Evolutionary conservation across 352 stramenopile genomes (phyloP).

Genomic region (Globisporangium splendens): DNA sequence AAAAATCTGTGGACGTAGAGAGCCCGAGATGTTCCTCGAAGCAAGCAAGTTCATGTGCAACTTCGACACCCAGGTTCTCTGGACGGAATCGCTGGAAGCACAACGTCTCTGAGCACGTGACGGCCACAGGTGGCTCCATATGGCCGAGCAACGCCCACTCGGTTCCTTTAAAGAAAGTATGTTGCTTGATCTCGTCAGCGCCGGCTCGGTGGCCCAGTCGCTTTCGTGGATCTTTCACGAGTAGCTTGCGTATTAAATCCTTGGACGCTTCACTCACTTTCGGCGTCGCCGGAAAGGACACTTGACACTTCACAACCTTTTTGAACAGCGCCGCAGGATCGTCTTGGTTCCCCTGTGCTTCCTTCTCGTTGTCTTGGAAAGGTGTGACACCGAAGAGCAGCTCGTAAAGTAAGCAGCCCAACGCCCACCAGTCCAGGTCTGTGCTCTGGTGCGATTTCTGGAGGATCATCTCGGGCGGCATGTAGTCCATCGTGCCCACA

Average conservation of each 20-base stretch:
- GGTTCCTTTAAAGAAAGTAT: slow-evolving; percentile 23
- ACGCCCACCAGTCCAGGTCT: slow-evolving; percentile 74
- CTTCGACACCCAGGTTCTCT: no score
- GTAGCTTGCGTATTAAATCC: slow-evolving; percentile 22
- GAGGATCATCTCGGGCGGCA: slow-evolving; percentile 41
- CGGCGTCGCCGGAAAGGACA: slow-evolving; percentile 33
- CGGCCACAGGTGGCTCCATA: no score
- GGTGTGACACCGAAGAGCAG: slow-evolving; percentile 63
- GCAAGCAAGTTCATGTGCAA: no score
- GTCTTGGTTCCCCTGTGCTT: no score
- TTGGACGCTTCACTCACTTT: slow-evolving; percentile 21
- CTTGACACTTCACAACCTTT: slow-evolving; percentile 35
- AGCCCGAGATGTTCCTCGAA: no score
- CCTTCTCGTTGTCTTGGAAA: slow-evolving; percentile 25
- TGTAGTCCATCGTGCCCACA: slow-evolving; percentile 46
- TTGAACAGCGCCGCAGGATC: slow-evolving; percentile 45
- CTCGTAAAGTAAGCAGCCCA: slow-evolving; percentile 76
- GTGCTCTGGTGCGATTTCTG: slow-evolving; percentile 20
- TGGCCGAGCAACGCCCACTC: slow-evolving; percentile 25
- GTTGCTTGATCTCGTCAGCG: slow-evolving; percentile 27
- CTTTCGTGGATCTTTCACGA: slow-evolving; percentile 14
- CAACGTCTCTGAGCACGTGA: no score
- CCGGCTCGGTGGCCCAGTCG: slow-evolving; percentile 28
- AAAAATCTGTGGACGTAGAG: no score
- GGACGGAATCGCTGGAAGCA: no score